Evolutionary conservation across 805 yeast genomes (phyloP).

Genomic region (Osmozyma mogii): DNA sequence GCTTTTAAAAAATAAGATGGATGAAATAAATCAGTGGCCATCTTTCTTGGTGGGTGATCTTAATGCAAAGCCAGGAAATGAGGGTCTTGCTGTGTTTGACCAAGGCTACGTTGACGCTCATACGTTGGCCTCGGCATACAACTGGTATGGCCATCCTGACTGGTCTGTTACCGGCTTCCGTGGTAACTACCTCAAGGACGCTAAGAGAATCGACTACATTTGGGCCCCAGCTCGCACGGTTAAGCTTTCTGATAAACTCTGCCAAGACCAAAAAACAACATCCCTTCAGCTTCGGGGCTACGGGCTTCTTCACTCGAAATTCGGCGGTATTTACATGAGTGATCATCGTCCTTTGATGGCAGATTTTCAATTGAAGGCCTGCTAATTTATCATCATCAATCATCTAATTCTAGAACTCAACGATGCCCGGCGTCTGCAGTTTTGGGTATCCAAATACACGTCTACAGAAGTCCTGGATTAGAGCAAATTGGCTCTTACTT

Average conservation of each 20-base stretch:
- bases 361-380: no score
- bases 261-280: conserved; percentile 7
- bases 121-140: conserved; percentile 14
- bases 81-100: conserved; percentile 11
- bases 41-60: conserved; percentile 25
- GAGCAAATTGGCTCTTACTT: no score
- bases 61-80: conserved; percentile 18
- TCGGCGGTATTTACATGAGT: conserved; percentile 24
- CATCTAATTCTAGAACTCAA: no score
- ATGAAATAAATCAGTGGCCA: conserved; percentile 19
- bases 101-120: conserved; percentile 13
- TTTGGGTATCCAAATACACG: no score
- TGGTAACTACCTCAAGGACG: conserved; percentile 20
- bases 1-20: conserved; percentile 6
- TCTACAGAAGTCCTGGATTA: no score
- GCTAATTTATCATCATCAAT: no score
- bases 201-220: conserved; percentile 26
- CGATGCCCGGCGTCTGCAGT: no score
- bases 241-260: conserved; percentile 8
- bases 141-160: conserved; percentile 21
- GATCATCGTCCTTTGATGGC: conserved; percentile 31
- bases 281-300: conserved; percentile 15
- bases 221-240: conserved; percentile 20
- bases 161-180: conserved; percentile 27
- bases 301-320: conserved; percentile 28